Evolutionary conservation across 768 basidiomycete species (phyloP), one percentile per base, ranked within the genome.

Genomic region (Ephemerocybe angulata): DNA sequence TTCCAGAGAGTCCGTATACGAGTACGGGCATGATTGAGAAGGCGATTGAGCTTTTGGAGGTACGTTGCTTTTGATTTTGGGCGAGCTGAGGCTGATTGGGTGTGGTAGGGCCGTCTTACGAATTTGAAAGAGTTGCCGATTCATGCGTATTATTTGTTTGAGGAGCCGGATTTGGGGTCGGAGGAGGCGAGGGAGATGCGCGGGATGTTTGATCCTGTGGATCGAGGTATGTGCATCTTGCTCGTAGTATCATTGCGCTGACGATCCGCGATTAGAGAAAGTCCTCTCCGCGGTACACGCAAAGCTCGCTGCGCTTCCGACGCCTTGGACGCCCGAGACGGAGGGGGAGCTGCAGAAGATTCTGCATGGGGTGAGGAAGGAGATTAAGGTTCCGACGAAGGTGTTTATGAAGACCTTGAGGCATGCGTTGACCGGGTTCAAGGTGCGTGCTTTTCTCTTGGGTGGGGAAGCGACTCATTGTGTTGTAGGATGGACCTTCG

Each of bases 361-460:
- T 4, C 62, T 87, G 7, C 76, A 82, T 25, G 69, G 75, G 12
- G 77, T 77, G 59, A 76, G 73, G 30, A 68, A 73, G 30, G 65
- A 62, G 29, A 61, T 75, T 1, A 70, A 67, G 2, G 53, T 81
- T 12, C 71, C 76, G 50, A 69, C 69, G 41, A 86, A 80, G 50
- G 60, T 72, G 21, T 83, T 91, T 60, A 86, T 94, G 84, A 86
- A 80, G 1, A 78, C 83, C 0, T 68, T 96, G 49, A 72, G 95
- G 50, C 82, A 90, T 64, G 88, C 87, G 3, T 65, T 97, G 60
- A 93, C 88, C 1, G 94, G 86, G 2, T 82, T 84, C 73, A 93
- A 90, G 83, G 94, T 88, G 53, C n/a, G 78, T 63, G 27, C 17
- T 38, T 15, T 19, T 19, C n/a, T 28, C 30, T 13, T 44, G 21